These are phyloP conservation scores for Penicillium nucicola DNA, from an alignment of 495 filamentous ascomycete genomes.

Conservation along the genomic window DNA sequence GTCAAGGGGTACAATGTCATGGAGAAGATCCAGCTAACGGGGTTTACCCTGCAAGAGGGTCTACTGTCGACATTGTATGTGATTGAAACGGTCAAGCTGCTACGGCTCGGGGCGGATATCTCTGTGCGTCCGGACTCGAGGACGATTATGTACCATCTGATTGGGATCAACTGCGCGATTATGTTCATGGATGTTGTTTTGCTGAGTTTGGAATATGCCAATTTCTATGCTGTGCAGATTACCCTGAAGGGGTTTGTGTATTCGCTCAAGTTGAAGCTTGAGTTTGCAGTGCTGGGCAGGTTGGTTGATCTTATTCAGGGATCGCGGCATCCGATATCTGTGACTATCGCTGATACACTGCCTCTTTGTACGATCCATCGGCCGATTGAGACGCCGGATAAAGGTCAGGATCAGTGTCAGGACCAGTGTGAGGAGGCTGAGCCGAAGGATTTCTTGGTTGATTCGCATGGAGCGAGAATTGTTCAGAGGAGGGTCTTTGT, in stretches of 20 bases:
- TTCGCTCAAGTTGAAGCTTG: conserved; percentile 63
- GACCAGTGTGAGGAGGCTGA: conserved; percentile 7
- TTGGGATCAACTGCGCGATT: conserved; percentile 53
- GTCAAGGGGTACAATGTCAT: conserved; percentile 48
- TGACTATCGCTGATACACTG: conserved; percentile 27
- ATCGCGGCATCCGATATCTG: conserved; percentile 23
- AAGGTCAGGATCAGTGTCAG: conserved; percentile 1
- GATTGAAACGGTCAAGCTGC: conserved; percentile 48
- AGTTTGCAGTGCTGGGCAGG: conserved; percentile 58
- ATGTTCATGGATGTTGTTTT: conserved; percentile 49
- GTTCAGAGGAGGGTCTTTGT: conserved; percentile 16
- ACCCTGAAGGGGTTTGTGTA: conserved; percentile 57
- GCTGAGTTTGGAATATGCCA: conserved; percentile 48
- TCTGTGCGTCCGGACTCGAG: conserved; percentile 28
- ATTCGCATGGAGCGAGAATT: not conserved
- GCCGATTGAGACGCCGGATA: conserved; percentile 7
- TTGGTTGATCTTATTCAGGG: conserved; percentile 42
- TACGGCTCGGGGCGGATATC: conserved; percentile 42
- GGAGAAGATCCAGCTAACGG: conserved; percentile 55
- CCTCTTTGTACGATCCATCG: conserved; percentile 21
- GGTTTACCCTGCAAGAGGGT: conserved; percentile 56
- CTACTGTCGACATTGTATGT: conserved; percentile 58
- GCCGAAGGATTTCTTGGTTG: conserved; percentile 19
- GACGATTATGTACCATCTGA: conserved; percentile 51
- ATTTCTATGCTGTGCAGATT: conserved; percentile 53